Base-by-base conservation (phyloP, 192 early-diverging fungal genomes). In the Backusella liffmaniae region DNA sequence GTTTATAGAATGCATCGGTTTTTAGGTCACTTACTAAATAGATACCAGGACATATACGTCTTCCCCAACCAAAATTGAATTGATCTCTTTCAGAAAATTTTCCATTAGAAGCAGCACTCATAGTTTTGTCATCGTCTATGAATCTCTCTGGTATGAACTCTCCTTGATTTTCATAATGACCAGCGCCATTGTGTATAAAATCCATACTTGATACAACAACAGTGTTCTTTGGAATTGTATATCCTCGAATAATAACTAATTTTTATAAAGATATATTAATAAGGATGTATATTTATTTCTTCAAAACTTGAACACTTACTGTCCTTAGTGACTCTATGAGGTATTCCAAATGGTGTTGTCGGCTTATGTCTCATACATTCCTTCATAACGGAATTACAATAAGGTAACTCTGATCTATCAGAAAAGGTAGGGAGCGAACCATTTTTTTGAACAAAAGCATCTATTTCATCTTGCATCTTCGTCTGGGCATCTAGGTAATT, bases 71-170 rank as follows among this genome's bases (percentile, higher is more conserved):
- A 51, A 77, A 77, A 21, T 44, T 73, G 18, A 46, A 67, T 16
- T 77, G 76, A 51, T 77, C 76, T 21, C 76, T 29, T 23, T 71
- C 62, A 8, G 41, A 36, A n/a, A 77, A 73, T 9, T 39, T 62
- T 41, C 76, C 76, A 18, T 73, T 77, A 3, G 76, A 59, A 8
- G 68, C n/a, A 26, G 76, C 44, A 36, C 29, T n/a, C 70, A 66
- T 72, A 1, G 59, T 49, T 49, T 71, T 51, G 16, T 10, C 15
- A 23, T 72, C 29, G 21, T 46, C 4, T 13, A 77, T n/a, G 41
- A 34, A 77, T 36, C 88, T 87, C 32, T 84, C 82, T 5, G 88
- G 88, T 51, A 77, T 76, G 26, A 89, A 90, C 67, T 80, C 78
- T 9, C 86, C 79, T 6, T 88, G 87, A 0, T 83, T 62, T 0